phyloP scores from a whole-genome alignment of 1,139 yeast genomes.

The Meyerozyma guilliermondii region DNA sequence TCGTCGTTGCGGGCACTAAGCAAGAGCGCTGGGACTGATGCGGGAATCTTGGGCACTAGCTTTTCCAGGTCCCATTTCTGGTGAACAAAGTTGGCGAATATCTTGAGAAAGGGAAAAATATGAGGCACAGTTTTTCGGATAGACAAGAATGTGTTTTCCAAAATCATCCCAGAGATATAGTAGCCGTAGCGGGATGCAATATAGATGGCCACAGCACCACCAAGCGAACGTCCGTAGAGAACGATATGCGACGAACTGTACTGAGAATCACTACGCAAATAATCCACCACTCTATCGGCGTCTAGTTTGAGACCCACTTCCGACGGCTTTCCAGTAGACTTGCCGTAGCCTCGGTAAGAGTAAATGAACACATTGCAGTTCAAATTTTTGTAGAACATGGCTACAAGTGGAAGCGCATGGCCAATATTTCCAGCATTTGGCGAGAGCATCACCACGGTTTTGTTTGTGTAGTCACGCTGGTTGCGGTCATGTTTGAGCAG shows the following conservation, averaged over 20 bases:
- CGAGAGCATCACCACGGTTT: slow-evolving; percentile 72
- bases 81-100: slow-evolving; percentile 59
- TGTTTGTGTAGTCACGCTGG: slow-evolving; percentile 41
- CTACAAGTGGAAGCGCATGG: slow-evolving; percentile 79
- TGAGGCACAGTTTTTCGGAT: slow-evolving; percentile 79
- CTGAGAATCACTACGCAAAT: slow-evolving; percentile 49
- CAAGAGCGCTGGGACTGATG: slow-evolving; percentile 61
- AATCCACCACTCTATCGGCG: slow-evolving; percentile 68
- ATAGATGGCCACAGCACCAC: slow-evolving; percentile 92
- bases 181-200: slow-evolving; percentile 56
- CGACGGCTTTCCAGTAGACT: slow-evolving; percentile 70
- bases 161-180: slow-evolving; percentile 54
- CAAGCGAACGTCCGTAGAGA: slow-evolving; percentile 84
- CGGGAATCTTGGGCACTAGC: slow-evolving; percentile 48
- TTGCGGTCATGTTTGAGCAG: slow-evolving; percentile 44
- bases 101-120: slow-evolving; percentile 64
- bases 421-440: slow-evolving; percentile 99
- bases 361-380: slow-evolving; percentile 79
- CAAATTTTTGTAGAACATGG: slow-evolving; percentile 59
- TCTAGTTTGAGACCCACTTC: slow-evolving; percentile 82
- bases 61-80: slow-evolving; percentile 81
- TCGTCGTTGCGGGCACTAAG: slow-evolving; percentile 78
- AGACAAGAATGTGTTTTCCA: slow-evolving; percentile 84
- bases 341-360: slow-evolving; percentile 91
- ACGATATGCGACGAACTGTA: slow-evolving; percentile 52